Evolutionary conservation across 441 rosid species (phyloP), one percentile per base, ranked within the genome.

Genomic region (Pelargonium australe): DNA sequence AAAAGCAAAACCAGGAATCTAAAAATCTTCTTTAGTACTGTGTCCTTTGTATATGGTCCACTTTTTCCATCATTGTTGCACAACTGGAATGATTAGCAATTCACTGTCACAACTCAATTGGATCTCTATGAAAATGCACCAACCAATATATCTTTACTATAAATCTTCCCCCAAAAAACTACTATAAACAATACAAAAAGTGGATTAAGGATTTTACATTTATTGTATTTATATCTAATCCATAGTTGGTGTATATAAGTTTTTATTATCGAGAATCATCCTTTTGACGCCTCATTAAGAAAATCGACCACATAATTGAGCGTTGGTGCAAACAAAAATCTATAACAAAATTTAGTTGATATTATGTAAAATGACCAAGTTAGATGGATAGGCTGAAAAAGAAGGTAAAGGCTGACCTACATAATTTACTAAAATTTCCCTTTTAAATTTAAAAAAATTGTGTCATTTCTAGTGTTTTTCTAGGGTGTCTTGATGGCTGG

Each of bases 71-170:
- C 72, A 75, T 79, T 71, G 74, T 75, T 71, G 69, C 80, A 71
- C 80, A 62, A 49, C 64, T 64, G 67, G 62, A 77, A 83, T 73
- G 69, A 79, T 80, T 74, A 71, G 71, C 70, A 17, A 51, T 80
- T 76, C 72, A 75, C 82, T 74, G 68, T 53, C 79, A 51, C 84
- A 72, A 68, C 75, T 66, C 71, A 8, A 14, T 43, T 71, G 76
- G 77, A 80, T 80, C 84, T 74, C 68, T 45, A 61, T 70, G 70
- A 71, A 74, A 77, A 65, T 72, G 63, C 71, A 55, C 53, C 51
- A 8, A 55, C 61, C 74, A 31, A 76, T 78, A 79, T 77, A 19
- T 73, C 78, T 23, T 62, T 20, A 20, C 23, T 25, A 25, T 8
- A 62, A 51, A 62, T 31, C 2, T 45, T 55, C 72, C 70, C 63